A percentile compares a stretch with the other conserved stretches of the same genome.
phyloP scores from a whole-genome alignment of 352 stramenopile genomes.

The Phytophthora melonis region DNA sequence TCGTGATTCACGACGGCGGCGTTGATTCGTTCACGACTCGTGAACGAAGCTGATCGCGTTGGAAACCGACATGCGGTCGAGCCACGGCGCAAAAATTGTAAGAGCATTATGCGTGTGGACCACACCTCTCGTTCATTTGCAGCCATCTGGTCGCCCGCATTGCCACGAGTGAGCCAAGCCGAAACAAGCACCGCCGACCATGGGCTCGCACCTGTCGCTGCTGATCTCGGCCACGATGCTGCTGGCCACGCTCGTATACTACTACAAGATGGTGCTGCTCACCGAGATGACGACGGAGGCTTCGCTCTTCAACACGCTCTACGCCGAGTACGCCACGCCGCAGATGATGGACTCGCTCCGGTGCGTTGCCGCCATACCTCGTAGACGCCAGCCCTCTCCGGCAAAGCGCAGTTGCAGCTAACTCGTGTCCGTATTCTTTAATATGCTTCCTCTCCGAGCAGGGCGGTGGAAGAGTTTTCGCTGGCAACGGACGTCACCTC shows the following conservation, averaged over 20 bases:
- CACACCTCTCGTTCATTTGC: too few relatives aligned
- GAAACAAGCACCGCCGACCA: constrained; percentile 15
- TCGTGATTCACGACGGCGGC: too few relatives aligned
- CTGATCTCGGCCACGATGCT: constrained; percentile 67
- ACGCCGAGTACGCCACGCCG: constrained; percentile 70
- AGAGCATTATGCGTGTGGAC: too few relatives aligned
- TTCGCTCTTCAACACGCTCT: constrained; percentile 80
- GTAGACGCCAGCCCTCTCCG: too few relatives aligned
- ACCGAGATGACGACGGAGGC: constrained; percentile 77
- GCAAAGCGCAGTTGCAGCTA: too few relatives aligned
- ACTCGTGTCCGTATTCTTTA: neutral
- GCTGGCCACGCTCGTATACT: constrained; percentile 68
- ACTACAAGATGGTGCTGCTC: constrained; percentile 80
- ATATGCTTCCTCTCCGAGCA: constrained; percentile 8
- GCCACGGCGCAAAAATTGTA: too few relatives aligned
- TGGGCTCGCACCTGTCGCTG: constrained; percentile 61
- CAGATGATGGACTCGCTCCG: constrained; percentile 67
- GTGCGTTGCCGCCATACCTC: constrained; percentile 28
- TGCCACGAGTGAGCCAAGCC: too few relatives aligned
- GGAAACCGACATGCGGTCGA: too few relatives aligned
- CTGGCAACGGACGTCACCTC: constrained; percentile 42
- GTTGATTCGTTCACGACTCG: too few relatives aligned
- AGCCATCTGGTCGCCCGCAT: too few relatives aligned
- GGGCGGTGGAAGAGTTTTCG: constrained; percentile 70
- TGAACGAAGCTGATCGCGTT: too few relatives aligned